Conservation (phyloP, 169 alveolate species). For the Eimeria sp. region DNA sequence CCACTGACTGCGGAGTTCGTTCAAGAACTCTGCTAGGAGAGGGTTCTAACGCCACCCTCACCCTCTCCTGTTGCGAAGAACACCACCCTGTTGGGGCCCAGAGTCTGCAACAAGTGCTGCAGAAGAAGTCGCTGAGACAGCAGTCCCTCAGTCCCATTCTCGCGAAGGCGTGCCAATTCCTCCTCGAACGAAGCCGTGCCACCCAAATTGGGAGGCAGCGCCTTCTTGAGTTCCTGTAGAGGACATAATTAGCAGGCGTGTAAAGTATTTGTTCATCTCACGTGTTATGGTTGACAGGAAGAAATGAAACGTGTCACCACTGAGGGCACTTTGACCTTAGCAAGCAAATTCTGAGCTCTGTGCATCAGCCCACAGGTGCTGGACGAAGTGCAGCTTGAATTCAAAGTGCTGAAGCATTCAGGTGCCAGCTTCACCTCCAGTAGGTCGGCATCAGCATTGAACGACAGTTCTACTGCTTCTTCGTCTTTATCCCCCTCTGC, state of each 20-base stretch:
- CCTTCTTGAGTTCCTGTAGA: conserved; percentile 42
- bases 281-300: not conserved
- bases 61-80: conserved; percentile 64
- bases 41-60: not conserved
- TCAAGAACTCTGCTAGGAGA: not conserved
- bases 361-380: not conserved
- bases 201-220: conserved; percentile 33
- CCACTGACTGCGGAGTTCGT: not conserved
- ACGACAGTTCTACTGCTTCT: not conserved
- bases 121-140: conserved; percentile 23
- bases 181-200: not conserved
- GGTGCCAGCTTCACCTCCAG: conserved; percentile 48
- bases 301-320: not conserved
- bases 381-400: not conserved
- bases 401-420: not conserved
- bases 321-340: not conserved
- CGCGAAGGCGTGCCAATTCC: conserved; percentile 23
- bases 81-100: conserved; percentile 57
- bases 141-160: not conserved
- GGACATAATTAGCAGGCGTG: not conserved
- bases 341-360: not conserved
- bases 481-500: conserved; percentile 13
- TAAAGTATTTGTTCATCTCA: not conserved
- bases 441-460: conserved; percentile 12
- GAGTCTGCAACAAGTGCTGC: conserved; percentile 38